Base-by-base conservation (phyloP, 345 rosid genomes). In the Aquilaria sinensis region DNA sequence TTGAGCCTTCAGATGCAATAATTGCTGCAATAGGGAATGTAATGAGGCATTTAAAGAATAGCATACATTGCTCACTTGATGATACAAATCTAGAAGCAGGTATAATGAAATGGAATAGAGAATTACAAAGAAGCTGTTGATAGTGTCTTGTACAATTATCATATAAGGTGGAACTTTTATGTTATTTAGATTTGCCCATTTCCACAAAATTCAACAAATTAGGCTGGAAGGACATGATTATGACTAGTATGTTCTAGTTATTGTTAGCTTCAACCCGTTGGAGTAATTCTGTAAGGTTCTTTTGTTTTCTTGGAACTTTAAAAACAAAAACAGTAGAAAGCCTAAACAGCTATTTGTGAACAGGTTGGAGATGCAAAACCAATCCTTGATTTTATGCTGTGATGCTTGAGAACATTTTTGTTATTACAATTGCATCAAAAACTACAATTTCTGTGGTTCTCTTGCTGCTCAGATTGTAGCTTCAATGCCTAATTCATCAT, bases 301-400 rank as follows among this genome's bases (percentile, higher is more conserved):
- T 45, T 55, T 61, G 53, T 43, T 51, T 9, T 48, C 30, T 32
- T 53, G 50, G 57, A 57, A 57, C 51, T 52, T 72, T 41, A 30
- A 45, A 50, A 70, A 60, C 67, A 30, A 45, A 50, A 70, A 60
- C 67, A 56, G 62, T 58, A 23, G 6, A 59, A 63, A 31, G 58
- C 49, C 67, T 71, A 50, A 71, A 75, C 51, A 71, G 53, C 47
- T 62, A 50, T 30, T 62, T 32, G 33, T 70, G 60, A 14, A 49
- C 75, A 91, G 99, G 90, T 95, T 65, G 99, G 99, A 75, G 96
- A 95, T 72, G 96, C 96, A 62, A 89, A 96, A 57, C 93, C 96
- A 47, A 81, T 88, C 70, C 89, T 95, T 69, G 96, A 90, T 67
- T 78, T 86, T 47, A 87, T 89, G 96, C 97, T 70, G 77, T 75